Conservation (phyloP, 2,329 filamentous ascomycete species). For the Alternaria ethzedia region DNA sequence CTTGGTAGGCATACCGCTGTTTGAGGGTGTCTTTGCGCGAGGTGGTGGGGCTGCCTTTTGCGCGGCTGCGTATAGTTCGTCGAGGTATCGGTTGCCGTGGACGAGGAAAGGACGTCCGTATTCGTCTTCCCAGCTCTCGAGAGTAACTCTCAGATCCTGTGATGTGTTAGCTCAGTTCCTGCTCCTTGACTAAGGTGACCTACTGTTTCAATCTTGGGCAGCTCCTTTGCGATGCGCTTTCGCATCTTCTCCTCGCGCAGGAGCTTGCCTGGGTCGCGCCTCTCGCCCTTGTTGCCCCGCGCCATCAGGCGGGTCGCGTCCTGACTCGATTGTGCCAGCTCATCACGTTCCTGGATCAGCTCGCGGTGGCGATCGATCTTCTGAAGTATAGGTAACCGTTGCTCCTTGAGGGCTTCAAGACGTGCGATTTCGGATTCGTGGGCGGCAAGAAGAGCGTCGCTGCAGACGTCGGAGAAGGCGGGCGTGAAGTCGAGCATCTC, state of each 20-base stretch:
- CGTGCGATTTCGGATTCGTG: conserved; percentile 90
- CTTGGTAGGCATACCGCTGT: conserved; percentile 38
- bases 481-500: conserved; percentile 99
- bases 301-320: conserved; percentile 93
- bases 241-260: conserved; percentile 98
- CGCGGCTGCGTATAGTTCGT: conserved; percentile 73
- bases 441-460: conserved; percentile 90
- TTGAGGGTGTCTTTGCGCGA: conserved; percentile 77
- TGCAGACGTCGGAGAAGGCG: conserved; percentile 96
- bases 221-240: conserved; percentile 93
- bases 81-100: conserved; percentile 88
- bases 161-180: not conserved
- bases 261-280: conserved; percentile 90
- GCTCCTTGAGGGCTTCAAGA: conserved; percentile 81
- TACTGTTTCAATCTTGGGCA: conserved; percentile 83
- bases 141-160: conserved; percentile 72
- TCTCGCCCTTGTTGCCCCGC: conserved; percentile 90
- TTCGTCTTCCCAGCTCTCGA: conserved; percentile 91
- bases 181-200: not conserved
- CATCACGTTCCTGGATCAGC: conserved; percentile 83
- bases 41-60: conserved; percentile 67
- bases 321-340: conserved; percentile 87
- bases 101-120: conserved; percentile 93
- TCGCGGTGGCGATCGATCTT: conserved; percentile 84
- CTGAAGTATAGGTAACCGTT: conserved; percentile 82